Conservation (phyloP, 1,139 yeast species). For the Candida neerlandica region DNA sequence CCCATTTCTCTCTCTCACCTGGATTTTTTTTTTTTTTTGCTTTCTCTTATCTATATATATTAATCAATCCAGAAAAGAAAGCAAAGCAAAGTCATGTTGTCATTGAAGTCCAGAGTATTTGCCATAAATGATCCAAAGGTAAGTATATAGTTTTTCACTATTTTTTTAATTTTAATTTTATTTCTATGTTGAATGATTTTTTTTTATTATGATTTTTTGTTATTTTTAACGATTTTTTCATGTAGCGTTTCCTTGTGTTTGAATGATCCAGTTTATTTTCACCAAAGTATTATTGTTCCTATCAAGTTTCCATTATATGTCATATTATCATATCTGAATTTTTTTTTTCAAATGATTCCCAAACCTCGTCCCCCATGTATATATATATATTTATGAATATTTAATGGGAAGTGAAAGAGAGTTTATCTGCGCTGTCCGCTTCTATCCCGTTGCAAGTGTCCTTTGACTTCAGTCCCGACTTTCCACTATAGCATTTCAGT, state of each 20-base stretch:
- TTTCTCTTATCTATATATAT: not conserved
- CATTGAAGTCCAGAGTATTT: slow-evolving; percentile 12
- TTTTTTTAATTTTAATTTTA: not conserved
- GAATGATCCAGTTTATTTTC: not conserved
- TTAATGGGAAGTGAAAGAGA: slow-evolving; percentile 3
- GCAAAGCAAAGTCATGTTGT: slow-evolving; percentile 8
- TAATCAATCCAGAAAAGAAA: not conserved
- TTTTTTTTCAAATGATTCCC: slow-evolving; percentile 4
- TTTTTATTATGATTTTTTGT: not conserved
- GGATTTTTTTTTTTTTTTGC: not conserved
- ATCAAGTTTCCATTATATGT: not conserved
- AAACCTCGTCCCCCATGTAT: not conserved
- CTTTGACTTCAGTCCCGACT: not conserved
- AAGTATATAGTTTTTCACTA: not conserved
- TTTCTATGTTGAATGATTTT: not conserved
- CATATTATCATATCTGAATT: not conserved
- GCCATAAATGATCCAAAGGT: slow-evolving; percentile 8
- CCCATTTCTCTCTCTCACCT: not conserved
- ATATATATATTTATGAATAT: not conserved
- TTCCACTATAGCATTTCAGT: slow-evolving; percentile 5
- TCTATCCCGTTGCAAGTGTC: not conserved
- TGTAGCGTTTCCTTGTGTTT: not conserved
- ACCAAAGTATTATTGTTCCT: not conserved
- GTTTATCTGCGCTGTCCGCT: not conserved
- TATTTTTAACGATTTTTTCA: not conserved